A percentile compares a stretch with the other conserved stretches of the same genome.
Evolutionary conservation across 441 rosid genomes (phyloP).

Genomic region (Corymbia calophylla): DNA sequence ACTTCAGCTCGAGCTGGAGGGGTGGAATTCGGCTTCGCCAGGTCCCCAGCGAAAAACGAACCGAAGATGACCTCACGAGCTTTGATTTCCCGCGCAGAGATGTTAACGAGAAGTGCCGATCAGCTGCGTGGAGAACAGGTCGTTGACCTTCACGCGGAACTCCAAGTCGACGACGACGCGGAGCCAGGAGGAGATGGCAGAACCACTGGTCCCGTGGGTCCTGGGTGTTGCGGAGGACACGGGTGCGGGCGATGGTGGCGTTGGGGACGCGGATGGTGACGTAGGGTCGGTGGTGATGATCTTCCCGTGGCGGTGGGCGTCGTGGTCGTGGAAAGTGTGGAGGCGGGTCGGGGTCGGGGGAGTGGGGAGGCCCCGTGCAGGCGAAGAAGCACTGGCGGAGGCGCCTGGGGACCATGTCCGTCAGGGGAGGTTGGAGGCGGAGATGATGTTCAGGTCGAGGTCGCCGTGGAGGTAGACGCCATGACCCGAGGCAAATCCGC

Average conservation of each 20-base stretch:
- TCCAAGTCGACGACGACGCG: slow-evolving; percentile 48
- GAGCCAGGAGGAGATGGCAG: slow-evolving; percentile 55
- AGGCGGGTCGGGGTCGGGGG: background rate
- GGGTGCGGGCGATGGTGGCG: slow-evolving; percentile 73
- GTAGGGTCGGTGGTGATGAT: slow-evolving; percentile 70
- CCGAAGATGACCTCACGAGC: slow-evolving; percentile 28
- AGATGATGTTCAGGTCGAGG: slow-evolving; percentile 56
- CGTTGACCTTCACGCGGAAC: slow-evolving; percentile 77
- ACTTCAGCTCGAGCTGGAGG: slow-evolving; percentile 41
- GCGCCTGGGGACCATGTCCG: slow-evolving; percentile 45
- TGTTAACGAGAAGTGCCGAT: slow-evolving; percentile 49
- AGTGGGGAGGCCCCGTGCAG: slow-evolving; percentile 16
- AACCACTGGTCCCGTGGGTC: slow-evolving; percentile 68
- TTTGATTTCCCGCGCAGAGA: slow-evolving; percentile 36
- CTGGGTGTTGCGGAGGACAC: slow-evolving; percentile 52
- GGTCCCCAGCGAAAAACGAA: slow-evolving; percentile 49
- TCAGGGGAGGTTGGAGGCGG: slow-evolving; percentile 65
- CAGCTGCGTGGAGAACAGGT: slow-evolving; percentile 60
- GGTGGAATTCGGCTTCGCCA: slow-evolving; percentile 46
- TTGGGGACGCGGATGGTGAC: slow-evolving; percentile 80
- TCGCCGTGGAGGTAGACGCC: slow-evolving; percentile 63
- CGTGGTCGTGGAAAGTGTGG: background rate
- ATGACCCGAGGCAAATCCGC: background rate
- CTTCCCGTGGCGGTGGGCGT: slow-evolving; percentile 20
- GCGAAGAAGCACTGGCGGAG: slow-evolving; percentile 41